Base-by-base conservation (phyloP, 148 eudicot genomes). In the Linanthus parryae region DNA sequence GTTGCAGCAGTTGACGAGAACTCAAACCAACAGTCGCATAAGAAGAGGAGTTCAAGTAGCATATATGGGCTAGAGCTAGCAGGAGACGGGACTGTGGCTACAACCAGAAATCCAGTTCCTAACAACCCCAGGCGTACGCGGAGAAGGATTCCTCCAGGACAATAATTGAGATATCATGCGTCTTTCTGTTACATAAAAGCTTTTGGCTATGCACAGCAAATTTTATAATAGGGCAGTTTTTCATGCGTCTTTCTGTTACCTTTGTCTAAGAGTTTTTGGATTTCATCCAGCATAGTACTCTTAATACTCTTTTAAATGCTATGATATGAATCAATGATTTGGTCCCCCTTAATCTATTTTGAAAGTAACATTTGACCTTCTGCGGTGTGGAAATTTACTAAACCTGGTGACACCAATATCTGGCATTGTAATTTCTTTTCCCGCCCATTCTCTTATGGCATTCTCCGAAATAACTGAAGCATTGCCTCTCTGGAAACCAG, bases 21-120 rank as follows among this genome's bases (percentile, higher is more conserved):
- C 27, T 41, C 82, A 19, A 57, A 65, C 54, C 9, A 44, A 42
- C 40, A 64, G 8, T 36, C 39, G 27, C 62, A 59, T 65, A 78
- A 68, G 78, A 90, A 85, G 62, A 76, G 92, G 67, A 90, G 82
- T 69, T 62, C 82, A 48, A 90, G 97, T 78, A 88, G 94, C 60
- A 73, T 81, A 28, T 54, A 70, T 52, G 97, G 82, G 24, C 52
- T 90, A 4, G 81, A 85, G 56, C 40, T 89, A 36, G 76, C 73
- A 2, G 57, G 73, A 25, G 89, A 76, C 21, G 75, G 72, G 47
- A 57, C 47, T n/a, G 78, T 44, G 1, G 60, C 77, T 0, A 83
- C 78, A 41, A 63, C 77, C 26, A 74, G 30, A 44, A 74, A 80
- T 40, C 73, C 75, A 2, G n/a, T n/a, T n/a, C n/a, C n/a, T n/a